Conservation (phyloP, 116 monocot genomes). For the Papilionanthe hybrid region DNA sequence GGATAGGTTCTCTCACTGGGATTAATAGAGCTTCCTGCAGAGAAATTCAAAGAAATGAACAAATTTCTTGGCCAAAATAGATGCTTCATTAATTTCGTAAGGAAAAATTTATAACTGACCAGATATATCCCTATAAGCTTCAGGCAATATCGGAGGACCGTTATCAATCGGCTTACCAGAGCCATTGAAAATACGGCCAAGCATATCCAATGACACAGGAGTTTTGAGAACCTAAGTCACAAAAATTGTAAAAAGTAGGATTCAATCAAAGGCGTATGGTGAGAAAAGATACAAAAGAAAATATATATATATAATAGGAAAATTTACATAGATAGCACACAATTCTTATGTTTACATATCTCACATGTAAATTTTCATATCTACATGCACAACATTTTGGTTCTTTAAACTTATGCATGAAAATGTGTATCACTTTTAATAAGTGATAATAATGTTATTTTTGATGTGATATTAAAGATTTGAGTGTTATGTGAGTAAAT, state of each 20-base stretch:
- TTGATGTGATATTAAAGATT: no score
- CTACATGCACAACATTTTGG: no score
- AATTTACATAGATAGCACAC: no score
- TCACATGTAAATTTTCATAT: background rate
- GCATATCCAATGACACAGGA: constrained; percentile 96
- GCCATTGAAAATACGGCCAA: constrained; percentile 98
- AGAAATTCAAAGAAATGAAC: background rate
- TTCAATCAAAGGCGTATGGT: background rate
- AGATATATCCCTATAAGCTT: constrained; percentile 96
- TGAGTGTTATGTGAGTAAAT: no score
- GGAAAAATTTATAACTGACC: constrained; percentile 31
- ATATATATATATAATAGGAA: background rate
- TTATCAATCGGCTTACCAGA: constrained; percentile 99
- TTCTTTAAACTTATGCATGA: no score
- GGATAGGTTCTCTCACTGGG: constrained; percentile 99
- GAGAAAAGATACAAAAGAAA: background rate
- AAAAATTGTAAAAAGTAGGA: constrained; percentile 4
- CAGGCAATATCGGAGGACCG: constrained; percentile 94
- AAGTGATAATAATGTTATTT: no score
- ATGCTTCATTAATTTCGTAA: background rate
- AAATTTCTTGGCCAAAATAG: background rate
- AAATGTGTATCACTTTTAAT: no score
- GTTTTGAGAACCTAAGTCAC: constrained; percentile 80
- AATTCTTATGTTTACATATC: no score
- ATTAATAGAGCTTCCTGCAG: constrained; percentile 97